Base-by-base conservation (phyloP, 495 filamentous ascomycete species). In the Penicillium pancosmium region DNA sequence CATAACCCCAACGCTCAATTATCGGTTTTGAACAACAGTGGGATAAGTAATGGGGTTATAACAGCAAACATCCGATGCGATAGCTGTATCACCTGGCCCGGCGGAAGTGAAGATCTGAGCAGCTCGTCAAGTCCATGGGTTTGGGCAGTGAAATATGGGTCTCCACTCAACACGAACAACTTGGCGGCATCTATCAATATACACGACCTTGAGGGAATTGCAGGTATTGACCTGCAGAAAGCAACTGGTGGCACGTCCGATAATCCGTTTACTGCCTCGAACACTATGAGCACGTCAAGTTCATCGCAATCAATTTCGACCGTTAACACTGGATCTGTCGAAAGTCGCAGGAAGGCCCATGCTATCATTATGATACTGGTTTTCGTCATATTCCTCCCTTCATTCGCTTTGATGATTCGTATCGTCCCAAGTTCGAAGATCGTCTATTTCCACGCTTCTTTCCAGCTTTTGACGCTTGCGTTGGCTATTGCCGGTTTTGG, bases 11-110 rank as follows among this genome's bases (percentile, higher is more conserved):
- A 76, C 23, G 76, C 81, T n/a, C 64, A 72, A 21, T 55, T 87
- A 23, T 77, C 80, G n/a, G 72, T 91, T 0, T 75, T 91, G 3
- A 82, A 71, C 0, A 88, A 88, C 15, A 88, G 84, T 60, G 87
- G 87, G 2, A 64, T 87, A 36, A 21, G 61, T 25, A 49, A 68
- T 53, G 78, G 74, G 11, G 76, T 75, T 15, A 86, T 90, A 80
- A 80, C 82, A 25, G 88, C 87, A 47, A 90, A 88, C 63, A 69
- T 91, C 18, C 77, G 71, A 55, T 85, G 83, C 73, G 71, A 77
- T 49, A 85, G 76, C 35, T 91, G 90, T 63, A 59, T 72, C 2
- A 71, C 73, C 2, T 86, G 89, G 81, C 72, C 65, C 13, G 76
- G 84, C 27, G 77, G 80, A 12, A 57, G 62, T 16, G 76, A 78